phyloP scores from a whole-genome alignment of 2,329 filamentous ascomycete species.

The Pestalotiopsis sp. region DNA sequence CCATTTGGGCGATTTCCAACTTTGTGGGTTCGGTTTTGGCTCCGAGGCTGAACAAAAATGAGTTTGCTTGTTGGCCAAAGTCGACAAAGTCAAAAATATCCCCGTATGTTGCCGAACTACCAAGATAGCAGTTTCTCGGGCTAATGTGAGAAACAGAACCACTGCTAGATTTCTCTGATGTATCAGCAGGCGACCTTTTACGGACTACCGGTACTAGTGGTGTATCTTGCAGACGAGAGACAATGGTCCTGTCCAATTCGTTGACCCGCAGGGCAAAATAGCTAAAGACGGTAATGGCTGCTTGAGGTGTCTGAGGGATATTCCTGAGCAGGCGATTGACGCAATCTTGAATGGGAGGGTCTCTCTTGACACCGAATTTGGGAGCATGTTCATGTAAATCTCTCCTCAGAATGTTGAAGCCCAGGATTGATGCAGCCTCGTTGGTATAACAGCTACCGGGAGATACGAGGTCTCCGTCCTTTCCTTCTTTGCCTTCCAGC shows the following conservation, averaged over 20 bases:
- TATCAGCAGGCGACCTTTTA: constrained; percentile 1
- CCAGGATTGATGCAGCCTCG: constrained; percentile 72
- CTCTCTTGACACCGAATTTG: constrained; percentile 82
- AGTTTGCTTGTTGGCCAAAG: constrained; percentile 84
- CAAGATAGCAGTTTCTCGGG: constrained; percentile 80
- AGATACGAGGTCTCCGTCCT: constrained; percentile 64
- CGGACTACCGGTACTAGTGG: constrained; percentile 71
- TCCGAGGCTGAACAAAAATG: constrained; percentile 85
- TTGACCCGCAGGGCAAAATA: constrained; percentile 80
- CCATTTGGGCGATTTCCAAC: constrained; percentile 78
- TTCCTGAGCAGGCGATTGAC: constrained; percentile 71
- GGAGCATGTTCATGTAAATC: constrained; percentile 78
- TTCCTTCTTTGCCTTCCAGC: constrained; percentile 65
- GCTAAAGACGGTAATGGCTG: constrained; percentile 74
- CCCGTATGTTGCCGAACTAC: constrained; percentile 69
- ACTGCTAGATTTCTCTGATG: constrained; percentile 41
- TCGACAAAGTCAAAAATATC: constrained; percentile 98
- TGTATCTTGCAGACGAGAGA: constrained; percentile 64
- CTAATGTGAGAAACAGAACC: constrained; percentile 55
- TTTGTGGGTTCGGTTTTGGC: constrained; percentile 91
- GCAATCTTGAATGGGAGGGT: constrained; percentile 80
- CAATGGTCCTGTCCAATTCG: constrained; percentile 68
- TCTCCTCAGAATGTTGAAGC: constrained; percentile 75
- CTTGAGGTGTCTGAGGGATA: constrained; percentile 68
- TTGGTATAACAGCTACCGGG: constrained; percentile 85